Conservation (phyloP, 305 asterid species). For the Coffea humblotiana region DNA sequence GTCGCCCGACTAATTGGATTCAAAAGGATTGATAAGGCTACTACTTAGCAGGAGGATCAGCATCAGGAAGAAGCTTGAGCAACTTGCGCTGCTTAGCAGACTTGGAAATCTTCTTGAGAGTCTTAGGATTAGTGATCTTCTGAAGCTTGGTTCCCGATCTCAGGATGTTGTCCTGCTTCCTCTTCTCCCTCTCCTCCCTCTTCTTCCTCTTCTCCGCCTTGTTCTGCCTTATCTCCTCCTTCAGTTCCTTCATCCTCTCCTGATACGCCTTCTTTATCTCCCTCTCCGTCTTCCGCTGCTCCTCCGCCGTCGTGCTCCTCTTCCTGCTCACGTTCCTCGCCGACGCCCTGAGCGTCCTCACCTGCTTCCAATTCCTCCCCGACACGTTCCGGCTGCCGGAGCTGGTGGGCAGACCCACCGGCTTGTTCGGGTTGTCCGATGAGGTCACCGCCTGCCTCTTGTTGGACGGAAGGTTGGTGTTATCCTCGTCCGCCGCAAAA, state of each 20-base stretch:
- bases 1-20: no score
- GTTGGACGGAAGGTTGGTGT: constrained; percentile 45
- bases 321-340: constrained; percentile 62
- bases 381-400: constrained; percentile 75
- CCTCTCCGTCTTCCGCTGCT: constrained; percentile 67
- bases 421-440: background rate
- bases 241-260: constrained; percentile 79
- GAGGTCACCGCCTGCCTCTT: constrained; percentile 70
- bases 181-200: constrained; percentile 85
- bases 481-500: constrained; percentile 32
- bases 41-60: background rate
- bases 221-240: constrained; percentile 79
- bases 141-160: constrained; percentile 76
- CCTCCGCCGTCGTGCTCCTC: constrained; percentile 36
- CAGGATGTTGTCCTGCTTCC: constrained; percentile 74
- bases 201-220: constrained; percentile 75
- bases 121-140: constrained; percentile 78
- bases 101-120: constrained; percentile 80
- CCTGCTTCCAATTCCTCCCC: constrained; percentile 93
- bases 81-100: constrained; percentile 69
- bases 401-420: constrained; percentile 67
- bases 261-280: constrained; percentile 82
- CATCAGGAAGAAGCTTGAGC: constrained; percentile 64
- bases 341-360: constrained; percentile 72
- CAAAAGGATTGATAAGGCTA: no score